Evolutionary conservation across 371 early-diverging fungal genomes (phyloP), one percentile per base, ranked within the genome.

Genomic region (Agmasoma carcini): DNA sequence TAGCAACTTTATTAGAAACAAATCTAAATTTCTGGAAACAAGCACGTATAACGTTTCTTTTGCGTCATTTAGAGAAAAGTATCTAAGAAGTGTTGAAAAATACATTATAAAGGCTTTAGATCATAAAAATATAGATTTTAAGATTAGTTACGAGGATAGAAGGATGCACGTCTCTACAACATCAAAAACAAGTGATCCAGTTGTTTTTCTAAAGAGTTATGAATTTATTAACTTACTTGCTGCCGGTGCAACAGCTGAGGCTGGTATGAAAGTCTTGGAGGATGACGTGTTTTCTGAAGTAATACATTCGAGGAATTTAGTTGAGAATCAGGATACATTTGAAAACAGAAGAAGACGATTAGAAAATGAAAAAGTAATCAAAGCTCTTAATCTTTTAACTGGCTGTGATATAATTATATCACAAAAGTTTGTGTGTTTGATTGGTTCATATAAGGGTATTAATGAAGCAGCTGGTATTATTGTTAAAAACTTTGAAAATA

Each of bases 131-230:
- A 78, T 98, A 47, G 76, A 79, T 1, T 87, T 91, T 77, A 80
- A 81, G 20, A 78, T 98, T 52, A 87, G 96, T 78, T 79, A 88
- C 63, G 83, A 90, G 5, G 90, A 93, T 67, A 90, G 91, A 65
- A 81, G 83, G 61, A 91, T 98, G 87, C 85, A 88, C 0, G 92
- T 96, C 29, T 84, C 82, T 66, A 98, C 99, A 1, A 95, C 92
- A 0, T 79, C 84, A 63, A 88, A 90, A 70, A 88, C 96, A 26
- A 84, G 79, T 61, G 99, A 98, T 71, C 97, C 97, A 2, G 94
- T 87, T 76, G 78, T 83, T 26, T 85, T 98, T 55, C 71, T 98
- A 33, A 91, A 91, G 69, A 88, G 90, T 6, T 79, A 93, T 52
- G 95, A 96, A 72, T 65, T 93, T 63, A 85, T 96, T 69, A 90